Evolutionary conservation across 2,329 filamentous ascomycete genomes (phyloP), one percentile per base, ranked within the genome.

Genomic region (Cryphonectria carpinicola): DNA sequence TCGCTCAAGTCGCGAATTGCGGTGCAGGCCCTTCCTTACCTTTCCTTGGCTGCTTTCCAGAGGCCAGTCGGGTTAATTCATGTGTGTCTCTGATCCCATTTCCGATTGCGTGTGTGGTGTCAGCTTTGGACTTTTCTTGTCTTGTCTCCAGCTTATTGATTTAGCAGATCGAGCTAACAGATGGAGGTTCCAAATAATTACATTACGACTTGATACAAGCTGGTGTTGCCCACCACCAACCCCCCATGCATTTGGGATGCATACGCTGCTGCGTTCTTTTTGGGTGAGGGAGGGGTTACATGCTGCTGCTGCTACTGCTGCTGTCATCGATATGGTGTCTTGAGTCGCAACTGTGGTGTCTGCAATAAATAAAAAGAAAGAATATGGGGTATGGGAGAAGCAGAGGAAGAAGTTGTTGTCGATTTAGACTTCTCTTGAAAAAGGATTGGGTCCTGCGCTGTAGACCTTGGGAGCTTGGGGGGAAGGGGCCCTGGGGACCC

Each of bases 61-160:
- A n/a, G 54, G 56, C 41, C 56, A 39, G 65, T 46, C 54, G 58
- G 69, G 60, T 62, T 61, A 60, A 61, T 37, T 61, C 32, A 61
- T 39, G 58, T 35, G 35, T 61, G 58, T 61, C 35, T 39, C 58
- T 61, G 58, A 37, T 61, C 22, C 43, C 35, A 37, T 22, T 65
- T 63, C 65, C 69, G 65, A 65, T 68, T 67, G 43, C 32, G 54
- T 65, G 67, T 64, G 65, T 67, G 43, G 28, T n/a, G 54, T 32
- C 13, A 58, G 25, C 54, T 58, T 58, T 58, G 4, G 52, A 11
- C 4, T 58, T 58, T 39, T 54, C 13, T 67, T 49, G 4, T 14
- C 28, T 58, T 56, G 54, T 54, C n/a, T 67, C 43, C 69, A 60
- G 69, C 49, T 52, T 41, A 49, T 68, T 25, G 8, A 49, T 56